A percentile compares a stretch with the other conserved stretches of the same genome.
These are phyloP conservation scores for Dryas alaskensis DNA, from an alignment of 306 rosid species.

Conservation along the genomic window DNA sequence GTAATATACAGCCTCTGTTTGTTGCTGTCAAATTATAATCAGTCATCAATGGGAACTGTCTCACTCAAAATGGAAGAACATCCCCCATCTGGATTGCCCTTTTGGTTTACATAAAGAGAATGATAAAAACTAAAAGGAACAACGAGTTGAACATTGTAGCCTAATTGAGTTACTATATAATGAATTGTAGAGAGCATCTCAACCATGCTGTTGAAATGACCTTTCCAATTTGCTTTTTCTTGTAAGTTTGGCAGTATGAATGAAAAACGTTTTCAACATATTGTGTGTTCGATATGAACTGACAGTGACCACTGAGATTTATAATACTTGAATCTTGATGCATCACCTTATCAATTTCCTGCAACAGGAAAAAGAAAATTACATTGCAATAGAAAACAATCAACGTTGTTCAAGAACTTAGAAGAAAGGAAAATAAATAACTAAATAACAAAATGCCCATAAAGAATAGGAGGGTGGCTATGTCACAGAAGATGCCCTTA, in stretches of 20 bases:
- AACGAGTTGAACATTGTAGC: too few species aligned
- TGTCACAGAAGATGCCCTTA: background rate
- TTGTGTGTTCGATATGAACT: background rate
- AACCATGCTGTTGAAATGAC: background rate
- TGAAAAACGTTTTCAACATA: background rate
- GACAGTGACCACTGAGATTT: background rate
- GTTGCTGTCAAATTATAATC: background rate
- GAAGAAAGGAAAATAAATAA: too few species aligned
- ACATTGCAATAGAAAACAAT: background rate
- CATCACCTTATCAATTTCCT: background rate
- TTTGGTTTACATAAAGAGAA: background rate
- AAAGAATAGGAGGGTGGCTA: background rate
- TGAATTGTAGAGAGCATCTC: background rate
- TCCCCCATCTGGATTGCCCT: background rate
- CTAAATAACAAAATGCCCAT: too few species aligned
- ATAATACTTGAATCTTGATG: background rate
- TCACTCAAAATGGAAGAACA: background rate
- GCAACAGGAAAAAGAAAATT: background rate
- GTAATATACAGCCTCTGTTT: conserved; percentile 1
- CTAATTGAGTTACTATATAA: too few species aligned
- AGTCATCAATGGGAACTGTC: background rate
- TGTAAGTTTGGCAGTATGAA: background rate
- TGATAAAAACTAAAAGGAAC: too few species aligned
- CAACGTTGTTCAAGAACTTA: background rate
- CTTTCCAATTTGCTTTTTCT: background rate